Percentiles rank a stretch among this genome's conserved stretches.
These are phyloP conservation scores for Hericium erinaceus DNA, from an alignment of 768 basidiomycete genomes.

Conservation along the genomic window DNA sequence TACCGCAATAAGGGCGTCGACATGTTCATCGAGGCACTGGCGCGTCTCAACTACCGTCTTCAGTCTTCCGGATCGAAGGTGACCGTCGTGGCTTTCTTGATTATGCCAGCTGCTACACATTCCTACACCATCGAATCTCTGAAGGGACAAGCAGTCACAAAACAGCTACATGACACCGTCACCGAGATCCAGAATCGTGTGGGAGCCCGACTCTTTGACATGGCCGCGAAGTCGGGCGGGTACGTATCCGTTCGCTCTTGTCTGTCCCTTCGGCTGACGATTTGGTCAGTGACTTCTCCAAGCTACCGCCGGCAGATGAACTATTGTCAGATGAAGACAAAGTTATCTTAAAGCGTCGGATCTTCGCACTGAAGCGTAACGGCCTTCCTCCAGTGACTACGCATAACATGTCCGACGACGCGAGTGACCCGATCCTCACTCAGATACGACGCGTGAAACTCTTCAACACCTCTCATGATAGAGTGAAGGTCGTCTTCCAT, in stretches of 20 bases:
- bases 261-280: background rate
- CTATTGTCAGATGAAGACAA: constrained; percentile 89
- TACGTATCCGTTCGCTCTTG: constrained; percentile 25
- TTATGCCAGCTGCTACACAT: constrained; percentile 94
- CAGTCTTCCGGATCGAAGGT: constrained; percentile 55
- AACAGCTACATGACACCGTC: constrained; percentile 92
- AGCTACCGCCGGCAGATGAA: constrained; percentile 61
- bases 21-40: constrained; percentile 97
- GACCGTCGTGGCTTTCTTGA: constrained; percentile 96
- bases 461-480: constrained; percentile 81
- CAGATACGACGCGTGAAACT: constrained; percentile 91
- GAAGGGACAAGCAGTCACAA: constrained; percentile 95
- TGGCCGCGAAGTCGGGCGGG: constrained; percentile 90
- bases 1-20: constrained; percentile 99
- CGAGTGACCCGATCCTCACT: constrained; percentile 85
- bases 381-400: constrained; percentile 94
- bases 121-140: constrained; percentile 97
- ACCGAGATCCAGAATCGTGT: constrained; percentile 92
- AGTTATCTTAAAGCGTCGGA: constrained; percentile 88
- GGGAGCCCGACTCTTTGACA: constrained; percentile 87
- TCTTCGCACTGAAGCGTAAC: constrained; percentile 92
- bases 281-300: constrained; percentile 52
- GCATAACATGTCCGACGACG: constrained; percentile 97
- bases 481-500: constrained; percentile 97
- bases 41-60: constrained; percentile 66